A percentile compares a stretch with the other conserved stretches of the same genome.
Conservation (phyloP, 2,329 filamentous ascomycete species). For the Colletotrichum magnum region DNA sequence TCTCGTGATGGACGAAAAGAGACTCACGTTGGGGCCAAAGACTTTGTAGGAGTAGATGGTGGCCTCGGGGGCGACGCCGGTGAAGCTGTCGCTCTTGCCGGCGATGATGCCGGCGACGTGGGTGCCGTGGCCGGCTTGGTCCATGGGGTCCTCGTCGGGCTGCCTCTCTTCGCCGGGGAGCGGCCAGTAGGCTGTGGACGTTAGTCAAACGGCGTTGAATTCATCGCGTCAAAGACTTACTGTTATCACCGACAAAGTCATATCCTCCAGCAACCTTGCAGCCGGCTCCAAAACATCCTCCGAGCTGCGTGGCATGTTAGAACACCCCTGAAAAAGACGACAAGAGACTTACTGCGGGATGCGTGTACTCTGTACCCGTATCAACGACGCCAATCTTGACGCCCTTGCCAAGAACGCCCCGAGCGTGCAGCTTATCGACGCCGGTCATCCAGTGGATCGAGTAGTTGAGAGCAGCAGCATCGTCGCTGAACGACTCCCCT, state of each 20-base stretch:
- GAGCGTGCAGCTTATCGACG: constrained; percentile 55
- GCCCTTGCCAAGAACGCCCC: constrained; percentile 55
- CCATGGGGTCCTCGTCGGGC: constrained; percentile 67
- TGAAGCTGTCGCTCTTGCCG: constrained; percentile 14
- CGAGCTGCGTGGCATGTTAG: constrained; percentile 47
- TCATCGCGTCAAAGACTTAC: constrained; percentile 28
- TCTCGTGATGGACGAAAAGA: neutral
- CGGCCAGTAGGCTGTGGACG: constrained; percentile 34
- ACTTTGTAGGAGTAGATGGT: constrained; percentile 38
- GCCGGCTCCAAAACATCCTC: constrained; percentile 62
- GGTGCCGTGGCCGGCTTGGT: constrained; percentile 71
- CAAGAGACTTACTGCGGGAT: constrained; percentile 48
- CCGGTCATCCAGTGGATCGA: constrained; percentile 55
- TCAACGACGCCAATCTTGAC: constrained; percentile 57
- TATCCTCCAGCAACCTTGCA: constrained; percentile 49
- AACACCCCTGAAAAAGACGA: too few relatives aligned
- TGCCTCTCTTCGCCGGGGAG: constrained; percentile 42
- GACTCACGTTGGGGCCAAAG: constrained; percentile 31
- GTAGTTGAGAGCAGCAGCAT: constrained; percentile 46
- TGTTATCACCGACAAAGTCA: constrained; percentile 46
- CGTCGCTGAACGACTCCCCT: constrained; percentile 32
- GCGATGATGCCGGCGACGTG: constrained; percentile 58
- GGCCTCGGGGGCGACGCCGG: constrained; percentile 36
- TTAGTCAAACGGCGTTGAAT: neutral
- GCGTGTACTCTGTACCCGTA: constrained; percentile 57